phyloP scores from a whole-genome alignment of 768 basidiomycete genomes.

The Russula ochroleuca region DNA sequence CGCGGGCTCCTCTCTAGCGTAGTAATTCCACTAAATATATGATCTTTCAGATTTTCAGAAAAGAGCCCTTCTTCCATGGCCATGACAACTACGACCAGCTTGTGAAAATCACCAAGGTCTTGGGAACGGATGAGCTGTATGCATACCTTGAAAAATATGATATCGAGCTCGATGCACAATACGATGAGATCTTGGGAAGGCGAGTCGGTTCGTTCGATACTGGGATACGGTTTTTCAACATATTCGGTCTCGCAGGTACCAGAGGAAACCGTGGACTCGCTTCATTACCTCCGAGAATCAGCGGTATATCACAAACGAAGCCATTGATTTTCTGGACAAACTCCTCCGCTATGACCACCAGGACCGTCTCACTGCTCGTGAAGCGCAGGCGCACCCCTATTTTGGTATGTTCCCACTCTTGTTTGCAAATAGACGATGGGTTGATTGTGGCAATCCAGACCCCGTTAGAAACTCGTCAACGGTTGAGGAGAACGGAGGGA shows the following conservation, averaged over 20 bases:
- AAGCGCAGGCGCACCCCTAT: conserved; percentile 90
- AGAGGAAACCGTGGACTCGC: conserved; percentile 90
- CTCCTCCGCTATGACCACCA: conserved; percentile 96
- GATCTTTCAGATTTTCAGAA: conserved; percentile 84
- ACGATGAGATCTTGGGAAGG: conserved; percentile 91
- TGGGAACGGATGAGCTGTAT: conserved; percentile 94
- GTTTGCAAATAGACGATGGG: conserved; percentile 23
- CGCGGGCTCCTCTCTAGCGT: conserved; percentile 6
- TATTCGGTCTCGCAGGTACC: conserved; percentile 52
- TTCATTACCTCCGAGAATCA: conserved; percentile 97
- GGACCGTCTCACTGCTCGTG: conserved; percentile 90
- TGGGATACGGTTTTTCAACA: conserved; percentile 13
- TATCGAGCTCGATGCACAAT: conserved; percentile 93
- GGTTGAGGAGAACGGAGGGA: conserved; percentile 60
- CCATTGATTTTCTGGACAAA: conserved; percentile 94
- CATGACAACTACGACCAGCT: conserved; percentile 99
- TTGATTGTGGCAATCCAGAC: conserved; percentile 43
- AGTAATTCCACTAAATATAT: conserved; percentile 9
- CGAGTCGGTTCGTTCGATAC: conserved; percentile 32
- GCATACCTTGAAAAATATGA: conserved; percentile 92
- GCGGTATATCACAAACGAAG: conserved; percentile 94
- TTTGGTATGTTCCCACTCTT: conserved; percentile 54
- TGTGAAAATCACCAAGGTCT: conserved; percentile 95
- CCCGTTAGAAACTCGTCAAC: conserved; percentile 56
- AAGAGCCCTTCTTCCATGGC: conserved; percentile 99